Conservation (phyloP, 257 asterid species). For the Plantago major region DNA sequence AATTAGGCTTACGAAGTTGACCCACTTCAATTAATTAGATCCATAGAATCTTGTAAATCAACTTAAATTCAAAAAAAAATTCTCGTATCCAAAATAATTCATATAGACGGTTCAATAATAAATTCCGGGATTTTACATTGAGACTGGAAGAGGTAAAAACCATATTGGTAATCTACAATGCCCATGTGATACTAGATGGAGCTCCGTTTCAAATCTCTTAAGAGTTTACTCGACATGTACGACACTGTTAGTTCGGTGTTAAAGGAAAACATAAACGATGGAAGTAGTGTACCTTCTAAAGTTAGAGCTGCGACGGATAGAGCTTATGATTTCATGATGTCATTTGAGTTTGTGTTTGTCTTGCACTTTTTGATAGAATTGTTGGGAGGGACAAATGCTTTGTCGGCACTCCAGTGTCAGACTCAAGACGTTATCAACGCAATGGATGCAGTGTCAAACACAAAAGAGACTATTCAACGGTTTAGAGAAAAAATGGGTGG, state of each 20-base stretch:
- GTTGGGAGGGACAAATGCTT: neutral
- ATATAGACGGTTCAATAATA: too few species aligned
- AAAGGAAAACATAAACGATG: neutral
- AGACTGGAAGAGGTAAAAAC: neutral
- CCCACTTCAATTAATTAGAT: too few species aligned
- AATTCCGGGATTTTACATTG: too few species aligned
- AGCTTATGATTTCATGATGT: slow-evolving; percentile 11
- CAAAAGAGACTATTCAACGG: too few species aligned
- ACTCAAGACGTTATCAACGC: slow-evolving; percentile 3
- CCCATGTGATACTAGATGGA: neutral
- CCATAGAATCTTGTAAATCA: too few species aligned
- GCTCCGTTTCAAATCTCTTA: slow-evolving; percentile 4
- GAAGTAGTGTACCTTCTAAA: neutral
- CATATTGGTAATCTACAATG: neutral
- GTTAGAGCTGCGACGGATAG: neutral
- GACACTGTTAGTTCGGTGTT: neutral
- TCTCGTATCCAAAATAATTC: too few species aligned
- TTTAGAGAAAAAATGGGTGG: too few species aligned
- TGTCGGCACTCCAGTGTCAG: slow-evolving; percentile 1
- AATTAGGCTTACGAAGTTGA: too few species aligned
- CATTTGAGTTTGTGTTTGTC: slow-evolving; percentile 7
- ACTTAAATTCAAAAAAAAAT: too few species aligned
- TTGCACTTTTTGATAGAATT: neutral
- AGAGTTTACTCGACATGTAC: neutral
- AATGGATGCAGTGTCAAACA: slow-evolving; percentile 2